These are phyloP conservation scores for Suhomyces coccinellae DNA, from an alignment of 1,139 yeast genomes.

Conservation along the genomic window DNA sequence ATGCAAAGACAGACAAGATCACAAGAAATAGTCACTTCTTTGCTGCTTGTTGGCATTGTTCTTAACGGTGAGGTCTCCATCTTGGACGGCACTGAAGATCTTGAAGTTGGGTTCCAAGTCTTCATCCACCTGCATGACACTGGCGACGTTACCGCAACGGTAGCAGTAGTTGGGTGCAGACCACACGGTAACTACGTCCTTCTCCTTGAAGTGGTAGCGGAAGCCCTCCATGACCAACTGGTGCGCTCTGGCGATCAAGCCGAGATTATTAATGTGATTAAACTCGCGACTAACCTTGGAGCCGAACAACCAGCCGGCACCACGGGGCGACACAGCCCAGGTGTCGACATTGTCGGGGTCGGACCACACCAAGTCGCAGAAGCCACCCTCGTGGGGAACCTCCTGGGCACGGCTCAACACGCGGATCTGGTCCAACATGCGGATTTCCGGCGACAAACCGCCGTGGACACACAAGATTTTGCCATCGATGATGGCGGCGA, in stretches of 20 bases:
- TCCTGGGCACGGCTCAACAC: constrained; percentile 97
- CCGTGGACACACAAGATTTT: constrained; percentile 94
- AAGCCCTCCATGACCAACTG: constrained; percentile 99
- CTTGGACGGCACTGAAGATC: constrained; percentile 94
- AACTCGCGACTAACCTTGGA: constrained; percentile 90
- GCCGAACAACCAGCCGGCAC: constrained; percentile 98
- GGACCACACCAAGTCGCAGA: constrained; percentile 95
- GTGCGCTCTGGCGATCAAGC: constrained; percentile 92
- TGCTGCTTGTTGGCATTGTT: constrained; percentile 70
- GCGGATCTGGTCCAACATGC: constrained; percentile 94
- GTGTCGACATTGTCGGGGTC: constrained; percentile 98
- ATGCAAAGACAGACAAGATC: not conserved
- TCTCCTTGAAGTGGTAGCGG: constrained; percentile 90
- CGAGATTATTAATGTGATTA: constrained; percentile 85
- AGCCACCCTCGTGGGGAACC: constrained; percentile 98
- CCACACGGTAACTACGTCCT: constrained; percentile 97
- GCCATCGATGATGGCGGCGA: constrained; percentile 95
- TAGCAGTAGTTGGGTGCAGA: constrained; percentile 98
- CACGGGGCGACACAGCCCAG: constrained; percentile 99
- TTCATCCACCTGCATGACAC: constrained; percentile 94
- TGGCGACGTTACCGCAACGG: constrained; percentile 96
- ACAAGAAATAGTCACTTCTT: constrained; percentile 79
- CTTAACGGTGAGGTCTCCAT: constrained; percentile 65
- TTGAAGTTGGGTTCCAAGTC: constrained; percentile 85
- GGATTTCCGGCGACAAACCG: constrained; percentile 94